Evolutionary conservation across 148 eudicot species (phyloP), one percentile per base, ranked within the genome.

Genomic region (Camellia japonica): DNA sequence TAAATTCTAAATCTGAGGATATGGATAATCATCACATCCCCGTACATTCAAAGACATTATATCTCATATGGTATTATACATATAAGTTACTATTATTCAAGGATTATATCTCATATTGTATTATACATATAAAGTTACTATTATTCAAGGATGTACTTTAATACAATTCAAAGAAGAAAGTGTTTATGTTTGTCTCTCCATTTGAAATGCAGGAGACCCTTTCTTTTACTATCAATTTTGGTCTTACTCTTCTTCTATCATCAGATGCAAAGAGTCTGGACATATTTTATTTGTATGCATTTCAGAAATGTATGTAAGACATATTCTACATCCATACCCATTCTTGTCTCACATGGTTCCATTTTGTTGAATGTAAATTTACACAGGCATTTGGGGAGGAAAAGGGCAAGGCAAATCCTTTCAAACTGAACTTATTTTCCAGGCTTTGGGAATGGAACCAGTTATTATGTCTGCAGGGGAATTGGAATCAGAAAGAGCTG

Each of bases 371-470:
- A 42, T 30, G 18, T 16, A 76, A 14, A 47, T 61, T 52, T 47
- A 23, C 64, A 67, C 84, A 95, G 98, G 98, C 65, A 87, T 95
- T 59, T 95, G 98, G 98, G 98, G 98, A 72, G 98, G 98, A 67
- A 95, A 95, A 90, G 98, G 98, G 63, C 98, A 95, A 87, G 98
- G 98, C 14, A 95, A 95, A 85, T 82, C 98, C 78, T 95, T 95
- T 77, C 98, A 95, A 81, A 93, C 98, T 64, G 98, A 95, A 87
- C 97, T 95, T 75, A 89, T 95, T 69, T 95, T 93, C 83, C 94
- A 78, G 80, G 94, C 97, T 30, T 47, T 95, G 97, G 98, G 97
- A 85, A 84, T 95, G 62, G 96, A 91, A 86, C 98, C 98, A 46
- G 87, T 95, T 77, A 92, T 95, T 65, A 95, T 95, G 95, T 95